Conservation (phyloP, 2,329 filamentous ascomycete species). For the Bipolaris victoriae region DNA sequence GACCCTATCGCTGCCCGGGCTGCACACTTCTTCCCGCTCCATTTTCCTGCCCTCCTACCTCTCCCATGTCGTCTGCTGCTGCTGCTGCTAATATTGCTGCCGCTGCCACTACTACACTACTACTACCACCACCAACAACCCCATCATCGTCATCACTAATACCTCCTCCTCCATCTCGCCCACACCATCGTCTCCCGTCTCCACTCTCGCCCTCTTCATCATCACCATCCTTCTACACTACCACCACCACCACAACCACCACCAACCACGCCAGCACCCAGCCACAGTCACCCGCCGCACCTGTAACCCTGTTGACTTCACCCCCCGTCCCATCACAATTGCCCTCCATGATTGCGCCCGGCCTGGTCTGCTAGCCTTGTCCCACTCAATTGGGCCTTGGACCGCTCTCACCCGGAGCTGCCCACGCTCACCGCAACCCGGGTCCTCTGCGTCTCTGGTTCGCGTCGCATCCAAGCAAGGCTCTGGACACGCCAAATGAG, state of each 20-base stretch:
- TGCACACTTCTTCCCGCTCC: constrained; percentile 5
- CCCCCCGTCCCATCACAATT: constrained; percentile 13
- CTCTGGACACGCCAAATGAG: constrained; percentile 40
- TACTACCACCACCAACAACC: not conserved
- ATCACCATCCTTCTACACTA: not conserved
- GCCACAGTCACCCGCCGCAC: not conserved
- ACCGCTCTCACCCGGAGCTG: constrained; percentile 17
- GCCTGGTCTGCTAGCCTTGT: constrained; percentile 23
- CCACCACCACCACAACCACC: not conserved
- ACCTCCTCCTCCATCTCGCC: not conserved
- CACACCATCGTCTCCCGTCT: not conserved
- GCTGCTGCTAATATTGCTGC: constrained; percentile 1
- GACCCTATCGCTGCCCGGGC: constrained; percentile 7
- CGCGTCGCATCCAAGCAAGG: constrained; percentile 23
- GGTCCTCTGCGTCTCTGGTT: constrained; percentile 18
- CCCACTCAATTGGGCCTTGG: constrained; percentile 19
- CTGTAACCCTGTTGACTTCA: not conserved
- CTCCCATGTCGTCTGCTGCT: constrained; percentile 13
- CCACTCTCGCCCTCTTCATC: constrained; percentile 6
- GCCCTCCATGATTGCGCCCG: constrained; percentile 31
- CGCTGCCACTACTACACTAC: not conserved
- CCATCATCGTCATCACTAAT: not conserved
- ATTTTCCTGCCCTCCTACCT: constrained; percentile 15
- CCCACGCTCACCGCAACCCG: constrained; percentile 19
- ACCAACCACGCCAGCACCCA: not conserved